Percentiles rank a stretch among this genome's conserved stretches.
phyloP scores from a whole-genome alignment of 768 basidiomycete species.

The Termitomyces sp. region DNA sequence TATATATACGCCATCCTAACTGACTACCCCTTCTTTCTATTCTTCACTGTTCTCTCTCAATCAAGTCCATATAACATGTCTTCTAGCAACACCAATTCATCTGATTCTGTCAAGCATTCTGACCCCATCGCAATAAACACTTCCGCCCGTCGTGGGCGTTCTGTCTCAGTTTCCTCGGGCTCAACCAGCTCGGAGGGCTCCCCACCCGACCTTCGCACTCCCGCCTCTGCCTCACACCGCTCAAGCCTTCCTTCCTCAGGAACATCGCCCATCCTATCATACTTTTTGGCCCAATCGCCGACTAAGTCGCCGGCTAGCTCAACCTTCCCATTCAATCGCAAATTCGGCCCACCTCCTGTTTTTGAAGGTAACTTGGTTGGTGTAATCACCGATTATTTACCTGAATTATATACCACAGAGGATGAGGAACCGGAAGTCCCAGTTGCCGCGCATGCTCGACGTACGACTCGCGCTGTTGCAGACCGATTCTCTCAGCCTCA shows the following conservation, averaged over 20 bases:
- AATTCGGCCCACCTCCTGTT: slow-evolving; percentile 51
- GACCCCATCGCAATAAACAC: slow-evolving; percentile 62
- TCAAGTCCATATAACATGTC: slow-evolving; percentile 12
- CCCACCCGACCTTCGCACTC: slow-evolving; percentile 49
- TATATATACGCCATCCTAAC: slow-evolving; percentile 20
- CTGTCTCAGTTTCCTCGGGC: slow-evolving; percentile 58
- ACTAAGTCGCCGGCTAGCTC: slow-evolving; percentile 41
- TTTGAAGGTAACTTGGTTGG: slow-evolving; percentile 50
- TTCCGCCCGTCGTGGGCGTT: slow-evolving; percentile 46
- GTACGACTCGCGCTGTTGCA: slow-evolving; percentile 53
- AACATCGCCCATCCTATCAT: slow-evolving; percentile 67
- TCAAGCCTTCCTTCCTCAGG: slow-evolving; percentile 51
- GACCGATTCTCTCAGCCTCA: slow-evolving; percentile 51
- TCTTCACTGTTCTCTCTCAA: slow-evolving; percentile 19
- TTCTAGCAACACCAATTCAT: slow-evolving; percentile 24
- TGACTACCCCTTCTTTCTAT: slow-evolving; percentile 9
- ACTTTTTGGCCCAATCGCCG: slow-evolving; percentile 63
- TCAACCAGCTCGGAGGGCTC: slow-evolving; percentile 55
- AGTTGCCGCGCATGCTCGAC: slow-evolving; percentile 48
- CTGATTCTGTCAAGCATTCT: slow-evolving; percentile 39
- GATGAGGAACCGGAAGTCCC: slow-evolving; percentile 34
- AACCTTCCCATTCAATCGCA: slow-evolving; percentile 61
- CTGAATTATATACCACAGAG: slow-evolving; percentile 31
- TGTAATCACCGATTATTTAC: background rate
- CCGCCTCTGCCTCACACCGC: slow-evolving; percentile 38